Base-by-base conservation (phyloP, 202 grass and related monocot species). In the Bolboschoenoplectus hybrid region DNA sequence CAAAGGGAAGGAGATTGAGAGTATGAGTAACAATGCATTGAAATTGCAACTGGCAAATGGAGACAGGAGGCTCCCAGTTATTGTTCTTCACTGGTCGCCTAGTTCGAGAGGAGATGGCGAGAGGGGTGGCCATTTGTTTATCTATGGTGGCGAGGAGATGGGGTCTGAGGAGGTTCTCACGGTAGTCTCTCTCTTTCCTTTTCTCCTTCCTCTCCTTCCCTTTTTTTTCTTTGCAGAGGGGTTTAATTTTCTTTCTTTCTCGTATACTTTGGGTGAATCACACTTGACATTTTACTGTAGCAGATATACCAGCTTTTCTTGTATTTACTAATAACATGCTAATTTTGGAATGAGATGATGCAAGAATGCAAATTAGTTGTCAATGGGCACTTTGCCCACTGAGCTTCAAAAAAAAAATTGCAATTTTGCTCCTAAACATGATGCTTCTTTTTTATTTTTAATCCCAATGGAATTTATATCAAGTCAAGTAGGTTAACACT, bases 141-240 rank as follows among this genome's bases (percentile, higher is more conserved):
- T 98, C 81, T 95, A 98, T 76, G 95, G 95, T 70, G 95, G 95
- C 78, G 95, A 98, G 91, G 95, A 95, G 84, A 95, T 95, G 89
- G 95, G 95, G 56, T 98, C 95, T 91, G 95, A 98, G 88, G 95
- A 95, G 91, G 93, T 98, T 92, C 84, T 98, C 62, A 93, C 90
- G 89, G 93, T 98, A 91, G 69, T 87, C 85, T 55, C 41, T 89
- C 79, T 81, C n/a, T 80, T 26, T 41, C 16, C 14, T 34, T 20
- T 16, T 36, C 75, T 41, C 10, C 75, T 53, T 11, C 19, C 16
- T 26, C 26, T 26, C 26, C 45, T 53, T n/a, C 3, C 10, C 4
- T 19, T 16, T 75, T 74, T 20, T 47, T 12, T 35, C 20, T 58
- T 79, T 56, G 32, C 13, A 39, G 34, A 79, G 68, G 75, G 34